phyloP scores from a whole-genome alignment of 768 basidiomycete species.

The Pleurotus sapidus region DNA sequence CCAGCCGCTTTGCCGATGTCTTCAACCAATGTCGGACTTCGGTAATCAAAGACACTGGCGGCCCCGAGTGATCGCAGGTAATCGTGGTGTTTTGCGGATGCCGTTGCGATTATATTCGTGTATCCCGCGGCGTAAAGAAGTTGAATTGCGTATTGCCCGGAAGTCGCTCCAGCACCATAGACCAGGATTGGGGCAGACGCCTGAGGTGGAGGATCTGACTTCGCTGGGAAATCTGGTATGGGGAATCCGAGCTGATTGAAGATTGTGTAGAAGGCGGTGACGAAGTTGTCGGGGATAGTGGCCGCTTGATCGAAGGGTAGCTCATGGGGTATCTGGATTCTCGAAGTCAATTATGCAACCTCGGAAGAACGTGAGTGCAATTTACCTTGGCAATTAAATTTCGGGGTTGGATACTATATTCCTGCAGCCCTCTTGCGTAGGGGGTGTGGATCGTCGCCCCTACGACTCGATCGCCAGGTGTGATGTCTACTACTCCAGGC shows the following conservation, averaged over 20 bases:
- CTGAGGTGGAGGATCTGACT: slow-evolving; percentile 19
- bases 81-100: slow-evolving; percentile 35
- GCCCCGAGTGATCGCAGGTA: slow-evolving; percentile 39
- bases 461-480: slow-evolving; percentile 32
- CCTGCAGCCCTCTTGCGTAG: slow-evolving; percentile 32
- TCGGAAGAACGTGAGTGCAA: too few relatives aligned
- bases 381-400: slow-evolving; percentile 34
- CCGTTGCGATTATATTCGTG: slow-evolving; percentile 38
- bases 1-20: slow-evolving; percentile 31
- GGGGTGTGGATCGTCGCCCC: slow-evolving; percentile 24
- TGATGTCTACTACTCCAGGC: slow-evolving; percentile 23
- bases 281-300: slow-evolving; percentile 39
- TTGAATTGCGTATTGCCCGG: slow-evolving; percentile 35
- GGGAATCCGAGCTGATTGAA: slow-evolving; percentile 37
- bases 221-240: slow-evolving; percentile 28
- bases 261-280: slow-evolving; percentile 37
- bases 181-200: slow-evolving; percentile 35
- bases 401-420: slow-evolving; percentile 28
- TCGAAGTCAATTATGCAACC: too few relatives aligned
- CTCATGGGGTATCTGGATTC: slow-evolving; percentile 13
- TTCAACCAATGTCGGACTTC: slow-evolving; percentile 28
- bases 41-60: slow-evolving; percentile 37
- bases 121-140: slow-evolving; percentile 42
- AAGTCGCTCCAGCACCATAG: slow-evolving; percentile 41
- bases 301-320: slow-evolving; percentile 23